Conservation (phyloP, 345 rosid species). For the Linum trigynum region DNA sequence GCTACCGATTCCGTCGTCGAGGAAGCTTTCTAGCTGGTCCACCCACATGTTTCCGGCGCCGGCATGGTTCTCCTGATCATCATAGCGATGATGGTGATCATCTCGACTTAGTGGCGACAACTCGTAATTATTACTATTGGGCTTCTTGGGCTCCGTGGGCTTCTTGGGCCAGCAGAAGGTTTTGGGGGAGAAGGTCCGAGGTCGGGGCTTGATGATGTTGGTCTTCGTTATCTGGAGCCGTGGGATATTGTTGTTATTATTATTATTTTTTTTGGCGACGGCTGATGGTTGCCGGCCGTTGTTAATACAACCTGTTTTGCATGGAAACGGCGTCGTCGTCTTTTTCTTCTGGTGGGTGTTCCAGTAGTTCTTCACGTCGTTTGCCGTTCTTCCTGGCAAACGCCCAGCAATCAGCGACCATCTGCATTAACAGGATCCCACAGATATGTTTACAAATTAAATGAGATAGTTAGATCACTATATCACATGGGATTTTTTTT, state of each 20-base stretch:
- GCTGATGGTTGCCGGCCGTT: background rate
- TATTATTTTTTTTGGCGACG: background rate
- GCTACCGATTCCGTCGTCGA: background rate
- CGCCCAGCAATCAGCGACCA: slow-evolving; percentile 45
- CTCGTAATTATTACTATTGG: too few species aligned
- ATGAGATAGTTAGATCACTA: too few species aligned
- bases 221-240: background rate
- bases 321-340: background rate
- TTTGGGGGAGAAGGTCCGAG: slow-evolving; percentile 19
- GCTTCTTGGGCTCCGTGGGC: background rate
- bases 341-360: slow-evolving; percentile 13
- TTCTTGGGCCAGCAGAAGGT: background rate
- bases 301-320: background rate
- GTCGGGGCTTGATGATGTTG: slow-evolving; percentile 20
- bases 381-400: slow-evolving; percentile 41
- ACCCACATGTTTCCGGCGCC: background rate
- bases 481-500: too few species aligned
- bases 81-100: background rate
- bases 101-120: background rate
- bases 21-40: background rate
- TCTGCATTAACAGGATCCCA: slow-evolving; percentile 8
- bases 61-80: background rate
- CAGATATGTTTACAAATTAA: too few species aligned
- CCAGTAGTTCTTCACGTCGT: slow-evolving; percentile 33
- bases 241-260: background rate